Base-by-base conservation (phyloP, 768 basidiomycete genomes). In the Pleurotus salmoneostramineus region DNA sequence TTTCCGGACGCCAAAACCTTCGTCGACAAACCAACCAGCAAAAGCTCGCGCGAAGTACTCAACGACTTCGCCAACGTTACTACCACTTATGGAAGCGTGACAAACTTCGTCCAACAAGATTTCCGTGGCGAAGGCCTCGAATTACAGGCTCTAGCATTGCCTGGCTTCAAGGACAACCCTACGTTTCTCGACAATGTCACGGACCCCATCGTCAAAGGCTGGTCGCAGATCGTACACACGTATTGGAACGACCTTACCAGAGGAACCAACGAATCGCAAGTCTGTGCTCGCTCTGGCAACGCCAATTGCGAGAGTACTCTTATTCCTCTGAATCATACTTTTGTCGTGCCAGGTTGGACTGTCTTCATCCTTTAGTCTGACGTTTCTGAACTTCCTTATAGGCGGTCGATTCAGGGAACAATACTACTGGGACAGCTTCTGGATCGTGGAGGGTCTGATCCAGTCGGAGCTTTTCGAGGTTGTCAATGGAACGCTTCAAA, bases 271-370 rank as follows among this genome's bases (percentile, higher is more conserved):
- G 65, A 77, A 14, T 82, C 86, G 1, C 76, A 80, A 0, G 68
- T 93, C 6, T 97, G 92, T 68, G 61, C 60, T 5, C 69, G 71
- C 8, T 80, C 74, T 31, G 59, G 72, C 37, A 77, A 73, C 15
- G 78, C 75, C 14, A 58, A 69, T 32, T 98, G 95, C 68, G 89
- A 93, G 70, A 90, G 92, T 69, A 80, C 89, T 0, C 73, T 97
- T 49, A 94, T 97, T 61, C 93, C 94, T 2, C 75, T 97, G 49
- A 97, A 97, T 65, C 83, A 95, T 65, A 93, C 91, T 0, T 93
- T 97, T 64, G 90, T 95, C 21, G 81, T 97, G 37, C 95, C 95
- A 5, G 95, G 95, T 66, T 81, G 74, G 67, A 7, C 27, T 42
- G 49, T 31, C 40, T 36, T 37, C 17, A 35, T 6, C 7, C 14